These are phyloP conservation scores for Nicotiana attenuata DNA, from an alignment of 257 asterid genomes.

Conservation along the genomic window DNA sequence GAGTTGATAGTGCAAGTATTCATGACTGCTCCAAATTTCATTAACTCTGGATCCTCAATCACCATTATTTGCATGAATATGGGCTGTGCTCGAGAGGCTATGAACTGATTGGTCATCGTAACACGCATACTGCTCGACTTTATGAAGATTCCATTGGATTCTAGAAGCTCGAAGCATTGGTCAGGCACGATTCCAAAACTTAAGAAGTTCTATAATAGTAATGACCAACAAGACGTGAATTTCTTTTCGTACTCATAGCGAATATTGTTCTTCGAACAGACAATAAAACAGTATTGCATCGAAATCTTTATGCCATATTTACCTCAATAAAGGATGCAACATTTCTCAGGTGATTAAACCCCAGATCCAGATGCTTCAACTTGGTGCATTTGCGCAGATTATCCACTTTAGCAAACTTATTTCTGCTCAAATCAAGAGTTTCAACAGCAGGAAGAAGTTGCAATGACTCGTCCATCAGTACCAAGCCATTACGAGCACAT, in stretches of 20 bases:
- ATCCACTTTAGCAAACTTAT: slow-evolving; percentile 85
- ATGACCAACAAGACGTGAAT: background rate
- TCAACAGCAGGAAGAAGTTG: slow-evolving; percentile 90
- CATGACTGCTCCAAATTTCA: background rate
- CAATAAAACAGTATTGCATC: background rate
- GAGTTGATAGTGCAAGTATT: background rate
- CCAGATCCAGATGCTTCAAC: slow-evolving; percentile 84
- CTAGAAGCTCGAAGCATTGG: background rate
- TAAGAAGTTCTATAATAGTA: background rate
- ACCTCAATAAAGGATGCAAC: slow-evolving; percentile 77
- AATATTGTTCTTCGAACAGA: background rate
- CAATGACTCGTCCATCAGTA: slow-evolving; percentile 96
- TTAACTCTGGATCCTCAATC: background rate
- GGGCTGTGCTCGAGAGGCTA: background rate
- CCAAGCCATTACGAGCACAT: slow-evolving; percentile 72
- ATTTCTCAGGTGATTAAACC: slow-evolving; percentile 83
- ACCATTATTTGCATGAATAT: background rate
- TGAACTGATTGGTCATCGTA: background rate
- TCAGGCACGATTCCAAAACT: background rate
- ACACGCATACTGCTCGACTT: background rate
- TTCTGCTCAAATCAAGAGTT: slow-evolving; percentile 89
- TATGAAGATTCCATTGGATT: background rate
- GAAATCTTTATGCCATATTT: slow-evolving; percentile 13
- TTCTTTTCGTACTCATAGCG: background rate
- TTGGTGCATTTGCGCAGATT: slow-evolving; percentile 79